Evolutionary conservation across 2,329 filamentous ascomycete genomes (phyloP).

Genomic region (Lecanoromycetidae sp.): DNA sequence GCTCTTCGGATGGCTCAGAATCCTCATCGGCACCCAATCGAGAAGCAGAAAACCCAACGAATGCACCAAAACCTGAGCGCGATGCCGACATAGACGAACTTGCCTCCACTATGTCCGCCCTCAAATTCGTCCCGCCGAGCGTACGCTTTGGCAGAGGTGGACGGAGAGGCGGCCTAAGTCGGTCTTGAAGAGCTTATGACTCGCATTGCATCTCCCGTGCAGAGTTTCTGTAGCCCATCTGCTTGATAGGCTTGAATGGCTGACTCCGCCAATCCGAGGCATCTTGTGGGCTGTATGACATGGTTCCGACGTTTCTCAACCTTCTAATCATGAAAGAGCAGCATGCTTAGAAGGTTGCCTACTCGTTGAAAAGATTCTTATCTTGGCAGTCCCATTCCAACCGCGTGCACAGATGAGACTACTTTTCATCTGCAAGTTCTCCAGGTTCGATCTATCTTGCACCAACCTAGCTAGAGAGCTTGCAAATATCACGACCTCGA

Average conservation of each 20-base stretch:
- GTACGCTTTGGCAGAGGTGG: conserved; percentile 52
- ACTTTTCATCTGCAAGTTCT: neutral
- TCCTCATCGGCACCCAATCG: neutral
- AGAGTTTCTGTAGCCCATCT: neutral
- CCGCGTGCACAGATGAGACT: neutral
- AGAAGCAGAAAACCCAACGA: neutral
- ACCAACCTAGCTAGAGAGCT: neutral
- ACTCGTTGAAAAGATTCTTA: neutral
- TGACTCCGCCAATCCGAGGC: neutral
- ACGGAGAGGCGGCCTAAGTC: conserved; percentile 43
- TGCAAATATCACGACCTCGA: neutral
- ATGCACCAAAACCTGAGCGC: neutral
- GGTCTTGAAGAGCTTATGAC: conserved; percentile 25
- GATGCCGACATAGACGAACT: conserved; percentile 33
- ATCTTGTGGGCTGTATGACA: neutral
- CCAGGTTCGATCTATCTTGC: neutral
- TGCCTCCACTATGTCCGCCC: conserved; percentile 54
- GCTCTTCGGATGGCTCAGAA: neutral
- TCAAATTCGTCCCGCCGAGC: conserved; percentile 58
- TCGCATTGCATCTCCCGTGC: neutral
- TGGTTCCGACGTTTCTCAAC: neutral
- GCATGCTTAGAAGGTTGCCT: neutral
- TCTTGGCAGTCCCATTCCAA: neutral
- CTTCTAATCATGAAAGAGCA: neutral
- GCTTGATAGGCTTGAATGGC: too few species aligned